Percentiles rank a stretch among this genome's conserved stretches.
These are phyloP conservation scores for Penicillium sp. DNA, from an alignment of 2,329 filamentous ascomycete species.

Conservation along the genomic window DNA sequence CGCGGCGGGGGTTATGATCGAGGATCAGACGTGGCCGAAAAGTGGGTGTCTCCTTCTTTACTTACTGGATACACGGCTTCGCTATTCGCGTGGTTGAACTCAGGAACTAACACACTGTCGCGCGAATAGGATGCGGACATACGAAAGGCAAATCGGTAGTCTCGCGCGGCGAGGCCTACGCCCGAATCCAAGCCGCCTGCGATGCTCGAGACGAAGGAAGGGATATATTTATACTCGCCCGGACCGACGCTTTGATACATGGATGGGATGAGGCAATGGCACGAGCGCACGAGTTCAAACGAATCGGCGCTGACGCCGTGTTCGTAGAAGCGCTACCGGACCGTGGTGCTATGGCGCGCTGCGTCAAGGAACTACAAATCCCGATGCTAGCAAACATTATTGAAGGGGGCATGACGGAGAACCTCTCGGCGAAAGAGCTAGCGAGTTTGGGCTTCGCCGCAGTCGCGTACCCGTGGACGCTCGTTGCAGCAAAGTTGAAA, in stretches of 20 bases:
- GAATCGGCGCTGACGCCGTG: slow-evolving; percentile 52
- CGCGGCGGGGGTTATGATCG: slow-evolving; percentile 49
- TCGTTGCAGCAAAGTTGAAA: slow-evolving; percentile 52
- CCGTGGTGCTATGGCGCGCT: slow-evolving; percentile 47
- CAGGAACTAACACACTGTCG: not conserved
- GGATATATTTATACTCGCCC: slow-evolving; percentile 54
- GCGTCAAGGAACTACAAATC: slow-evolving; percentile 43
- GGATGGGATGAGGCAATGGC: slow-evolving; percentile 53
- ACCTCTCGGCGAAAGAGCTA: slow-evolving; percentile 46
- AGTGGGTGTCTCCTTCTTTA: slow-evolving; percentile 33
- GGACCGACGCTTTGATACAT: slow-evolving; percentile 47
- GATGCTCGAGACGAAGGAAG: slow-evolving; percentile 52
- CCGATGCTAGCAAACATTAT: slow-evolving; percentile 53
- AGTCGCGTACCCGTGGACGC: slow-evolving; percentile 52
- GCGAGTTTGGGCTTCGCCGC: slow-evolving; percentile 46
- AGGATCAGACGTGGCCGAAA: slow-evolving; percentile 57
- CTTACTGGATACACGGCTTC: no score
- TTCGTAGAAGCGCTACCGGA: slow-evolving; percentile 54
- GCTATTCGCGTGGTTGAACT: no score
- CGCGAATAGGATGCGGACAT: slow-evolving; percentile 47
- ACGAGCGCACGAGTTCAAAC: slow-evolving; percentile 48
- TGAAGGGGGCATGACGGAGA: slow-evolving; percentile 49
- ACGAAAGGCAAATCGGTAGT: slow-evolving; percentile 55
- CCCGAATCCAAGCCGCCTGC: slow-evolving; percentile 52
- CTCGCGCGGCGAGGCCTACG: slow-evolving; percentile 51